phyloP scores from a whole-genome alignment of 345 rosid species.

The Gynandropsis gynandra region DNA sequence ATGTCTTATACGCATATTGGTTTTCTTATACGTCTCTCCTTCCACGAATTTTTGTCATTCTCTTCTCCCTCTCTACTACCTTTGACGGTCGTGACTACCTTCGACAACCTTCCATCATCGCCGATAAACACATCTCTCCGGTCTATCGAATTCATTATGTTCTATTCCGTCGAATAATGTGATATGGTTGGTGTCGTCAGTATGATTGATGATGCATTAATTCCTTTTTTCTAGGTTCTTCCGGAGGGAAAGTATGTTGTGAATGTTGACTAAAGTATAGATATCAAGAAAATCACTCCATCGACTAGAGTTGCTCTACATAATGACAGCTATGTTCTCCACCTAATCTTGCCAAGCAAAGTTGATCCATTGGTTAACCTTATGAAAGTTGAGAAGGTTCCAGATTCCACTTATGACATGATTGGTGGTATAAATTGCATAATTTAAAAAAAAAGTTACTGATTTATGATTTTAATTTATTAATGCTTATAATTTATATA shows the following conservation, averaged over 20 bases:
- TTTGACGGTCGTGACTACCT: too few relatives aligned
- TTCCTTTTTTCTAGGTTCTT: slow-evolving; percentile 57
- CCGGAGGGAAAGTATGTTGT: slow-evolving; percentile 99
- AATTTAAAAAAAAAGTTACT: slow-evolving; percentile 54
- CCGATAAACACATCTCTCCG: too few relatives aligned
- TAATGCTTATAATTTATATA: background rate
- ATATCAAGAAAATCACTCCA: slow-evolving; percentile 86
- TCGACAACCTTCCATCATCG: too few relatives aligned
- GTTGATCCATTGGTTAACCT: slow-evolving; percentile 95
- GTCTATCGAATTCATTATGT: too few relatives aligned
- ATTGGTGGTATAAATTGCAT: slow-evolving; percentile 77
- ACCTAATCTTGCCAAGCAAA: slow-evolving; percentile 82
- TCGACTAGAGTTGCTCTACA: slow-evolving; percentile 97
- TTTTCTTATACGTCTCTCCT: too few relatives aligned
- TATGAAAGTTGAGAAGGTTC: slow-evolving; percentile 88
- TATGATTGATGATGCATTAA: slow-evolving; percentile 5
- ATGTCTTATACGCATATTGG: too few relatives aligned
- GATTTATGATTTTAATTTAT: background rate
- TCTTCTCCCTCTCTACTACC: too few relatives aligned
- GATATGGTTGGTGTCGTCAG: too few relatives aligned
- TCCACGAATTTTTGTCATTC: too few relatives aligned
- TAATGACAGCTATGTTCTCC: slow-evolving; percentile 97
- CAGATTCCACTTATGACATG: slow-evolving; percentile 87
- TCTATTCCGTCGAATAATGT: too few relatives aligned
- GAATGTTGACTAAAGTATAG: slow-evolving; percentile 86